Conservation (phyloP, 805 yeast species). For the Cyberlindnera petersonii region DNA sequence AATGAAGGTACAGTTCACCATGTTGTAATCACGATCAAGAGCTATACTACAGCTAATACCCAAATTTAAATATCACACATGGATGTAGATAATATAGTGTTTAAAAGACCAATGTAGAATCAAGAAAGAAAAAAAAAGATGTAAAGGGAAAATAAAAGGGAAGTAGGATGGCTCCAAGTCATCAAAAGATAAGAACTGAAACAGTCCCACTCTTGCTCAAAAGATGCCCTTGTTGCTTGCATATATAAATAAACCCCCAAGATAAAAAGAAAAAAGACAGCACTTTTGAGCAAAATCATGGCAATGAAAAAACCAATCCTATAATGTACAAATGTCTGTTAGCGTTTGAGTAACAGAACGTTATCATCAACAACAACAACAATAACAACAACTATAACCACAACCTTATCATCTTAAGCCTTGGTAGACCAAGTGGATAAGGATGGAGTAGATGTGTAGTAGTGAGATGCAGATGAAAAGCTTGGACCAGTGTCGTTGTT, state of each 20-base stretch:
- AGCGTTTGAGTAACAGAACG: too few relatives aligned
- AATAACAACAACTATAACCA: too few relatives aligned
- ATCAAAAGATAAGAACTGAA: neutral
- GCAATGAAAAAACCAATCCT: too few relatives aligned
- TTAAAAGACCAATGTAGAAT: slow-evolving; percentile 4
- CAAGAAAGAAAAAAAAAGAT: neutral
- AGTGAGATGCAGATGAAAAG: slow-evolving; percentile 33
- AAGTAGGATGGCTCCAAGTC: neutral
- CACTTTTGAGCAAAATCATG: too few relatives aligned
- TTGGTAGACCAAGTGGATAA: slow-evolving; percentile 55
- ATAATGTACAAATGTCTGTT: slow-evolving; percentile 9
- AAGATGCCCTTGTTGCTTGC: too few relatives aligned
- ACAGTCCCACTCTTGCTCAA: too few relatives aligned
- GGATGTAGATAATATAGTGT: neutral
- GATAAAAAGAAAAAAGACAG: too few relatives aligned
- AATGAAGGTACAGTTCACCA: too few relatives aligned
- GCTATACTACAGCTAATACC: neutral
- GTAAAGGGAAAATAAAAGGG: neutral
- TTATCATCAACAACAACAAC: too few relatives aligned
- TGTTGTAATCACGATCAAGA: too few relatives aligned
- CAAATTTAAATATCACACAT: slow-evolving; percentile 6
- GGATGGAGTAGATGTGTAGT: slow-evolving; percentile 49
- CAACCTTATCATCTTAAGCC: slow-evolving; percentile 27
- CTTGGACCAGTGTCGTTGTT: slow-evolving; percentile 78
- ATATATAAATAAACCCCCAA: slow-evolving; percentile 4